Evolutionary conservation across 2,329 filamentous ascomycete species (phyloP).

Genomic region (Nemania abortiva): DNA sequence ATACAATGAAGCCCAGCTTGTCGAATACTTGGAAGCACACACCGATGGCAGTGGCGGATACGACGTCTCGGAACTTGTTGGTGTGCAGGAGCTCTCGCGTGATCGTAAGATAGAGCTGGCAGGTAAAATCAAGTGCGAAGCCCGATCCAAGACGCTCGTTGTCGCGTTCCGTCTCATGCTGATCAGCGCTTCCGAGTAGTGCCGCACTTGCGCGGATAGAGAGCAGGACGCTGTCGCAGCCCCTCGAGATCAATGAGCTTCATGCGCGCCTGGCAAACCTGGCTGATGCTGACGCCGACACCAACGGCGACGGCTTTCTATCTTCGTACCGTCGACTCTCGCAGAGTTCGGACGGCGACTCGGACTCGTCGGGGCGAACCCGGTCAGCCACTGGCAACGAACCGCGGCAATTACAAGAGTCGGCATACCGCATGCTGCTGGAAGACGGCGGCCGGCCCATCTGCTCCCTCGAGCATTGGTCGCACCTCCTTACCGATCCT

Average conservation of each 20-base stretch:
- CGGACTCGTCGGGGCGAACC: too few relatives aligned
- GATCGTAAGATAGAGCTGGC: background rate
- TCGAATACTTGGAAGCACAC: background rate
- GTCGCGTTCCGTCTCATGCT: background rate
- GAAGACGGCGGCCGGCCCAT: background rate
- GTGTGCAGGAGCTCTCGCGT: background rate
- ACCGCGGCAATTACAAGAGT: too few relatives aligned
- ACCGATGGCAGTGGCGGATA: background rate
- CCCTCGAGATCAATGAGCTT: too few relatives aligned
- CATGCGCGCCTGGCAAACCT: background rate
- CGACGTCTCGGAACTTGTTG: background rate
- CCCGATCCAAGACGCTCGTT: background rate
- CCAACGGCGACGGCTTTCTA: too few relatives aligned
- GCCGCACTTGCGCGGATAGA: too few relatives aligned
- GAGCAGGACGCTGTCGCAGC: too few relatives aligned
- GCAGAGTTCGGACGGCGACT: too few relatives aligned
- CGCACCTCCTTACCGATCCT: background rate
- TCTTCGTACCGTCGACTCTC: too few relatives aligned
- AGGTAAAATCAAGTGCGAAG: background rate
- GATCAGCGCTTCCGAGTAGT: background rate
- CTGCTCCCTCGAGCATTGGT: background rate
- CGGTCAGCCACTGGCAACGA: too few relatives aligned
- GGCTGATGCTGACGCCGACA: background rate
- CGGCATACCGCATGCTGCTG: background rate
- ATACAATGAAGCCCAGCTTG: background rate